phyloP scores from a whole-genome alignment of 2,329 filamentous ascomycete genomes.

The Pseudofabraea citricarpa region DNA sequence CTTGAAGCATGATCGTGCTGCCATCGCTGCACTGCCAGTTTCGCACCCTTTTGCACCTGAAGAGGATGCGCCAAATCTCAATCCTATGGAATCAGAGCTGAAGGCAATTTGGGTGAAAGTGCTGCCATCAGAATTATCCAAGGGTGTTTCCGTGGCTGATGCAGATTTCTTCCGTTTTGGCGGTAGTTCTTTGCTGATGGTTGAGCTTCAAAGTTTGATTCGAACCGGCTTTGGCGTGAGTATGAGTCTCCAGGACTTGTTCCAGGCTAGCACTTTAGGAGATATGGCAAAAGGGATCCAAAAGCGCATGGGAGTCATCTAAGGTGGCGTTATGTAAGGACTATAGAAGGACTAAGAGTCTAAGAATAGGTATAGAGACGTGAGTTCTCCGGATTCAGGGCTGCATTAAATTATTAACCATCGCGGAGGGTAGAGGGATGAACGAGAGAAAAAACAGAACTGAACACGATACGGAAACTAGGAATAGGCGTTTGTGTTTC shows the following conservation, averaged over 20 bases:
- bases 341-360: too few species aligned
- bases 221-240: constrained; percentile 1
- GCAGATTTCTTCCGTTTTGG: constrained; percentile 13
- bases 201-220: constrained; percentile 7
- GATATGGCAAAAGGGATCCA: constrained; percentile 24
- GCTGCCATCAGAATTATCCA: constrained; percentile 1
- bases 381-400: too few species aligned
- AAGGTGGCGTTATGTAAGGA: too few species aligned
- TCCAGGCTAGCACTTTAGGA: constrained; percentile 32
- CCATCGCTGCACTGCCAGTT: constrained; percentile 8
- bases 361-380: too few species aligned
- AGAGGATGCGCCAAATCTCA: not conserved
- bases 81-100: constrained; percentile 4
- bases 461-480: too few species aligned
- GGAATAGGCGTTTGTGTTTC: too few species aligned
- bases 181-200: constrained; percentile 12
- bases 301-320: too few species aligned
- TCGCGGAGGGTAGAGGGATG: too few species aligned
- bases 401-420: too few species aligned
- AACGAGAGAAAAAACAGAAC: too few species aligned
- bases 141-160: not conserved
- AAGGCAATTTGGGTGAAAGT: constrained; percentile 10
- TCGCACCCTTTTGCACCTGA: not conserved
- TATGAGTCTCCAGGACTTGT: constrained; percentile 32
- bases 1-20: constrained; percentile 28